phyloP scores from a whole-genome alignment of 2,329 filamentous ascomycete genomes.

The Aureobasidium mangrovei region DNA sequence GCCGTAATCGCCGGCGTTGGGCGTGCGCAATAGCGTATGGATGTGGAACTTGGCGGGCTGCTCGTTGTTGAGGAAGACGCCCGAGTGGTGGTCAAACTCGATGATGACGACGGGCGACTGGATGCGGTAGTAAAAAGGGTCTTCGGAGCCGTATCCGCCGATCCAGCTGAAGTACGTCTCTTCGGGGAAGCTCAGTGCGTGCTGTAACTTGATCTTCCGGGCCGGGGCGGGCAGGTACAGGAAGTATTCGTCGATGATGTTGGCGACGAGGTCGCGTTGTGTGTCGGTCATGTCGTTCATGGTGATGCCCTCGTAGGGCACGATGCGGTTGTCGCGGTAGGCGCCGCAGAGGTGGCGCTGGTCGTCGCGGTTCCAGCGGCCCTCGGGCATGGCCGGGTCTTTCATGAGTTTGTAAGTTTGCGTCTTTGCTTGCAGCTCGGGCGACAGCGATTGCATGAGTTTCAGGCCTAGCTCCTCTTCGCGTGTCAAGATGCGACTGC shows the following conservation, averaged over 20 bases:
- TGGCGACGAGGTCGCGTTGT: slow-evolving; percentile 46
- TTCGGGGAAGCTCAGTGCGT: slow-evolving; percentile 47
- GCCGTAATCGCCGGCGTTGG: slow-evolving; percentile 71
- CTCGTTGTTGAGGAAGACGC: slow-evolving; percentile 65
- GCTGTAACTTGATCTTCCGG: slow-evolving; percentile 45
- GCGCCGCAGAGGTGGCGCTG: slow-evolving; percentile 71
- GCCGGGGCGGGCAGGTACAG: slow-evolving; percentile 56
- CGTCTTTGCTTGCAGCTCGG: slow-evolving; percentile 40
- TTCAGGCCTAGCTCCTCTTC: slow-evolving; percentile 58
- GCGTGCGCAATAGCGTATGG: slow-evolving; percentile 62
- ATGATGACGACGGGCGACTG: slow-evolving; percentile 66
- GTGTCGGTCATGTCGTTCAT: slow-evolving; percentile 41
- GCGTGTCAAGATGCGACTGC: slow-evolving; percentile 55
- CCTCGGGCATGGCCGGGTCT: slow-evolving; percentile 57
- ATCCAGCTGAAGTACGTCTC: slow-evolving; percentile 80
- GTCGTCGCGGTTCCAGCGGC: slow-evolving; percentile 72
- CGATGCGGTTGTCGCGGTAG: slow-evolving; percentile 66
- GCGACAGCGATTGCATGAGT: slow-evolving; percentile 57
- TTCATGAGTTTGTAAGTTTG: slow-evolving; percentile 52
- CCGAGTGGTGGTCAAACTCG: slow-evolving; percentile 74
- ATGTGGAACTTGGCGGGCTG: slow-evolving; percentile 72
- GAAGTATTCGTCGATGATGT: slow-evolving; percentile 56
- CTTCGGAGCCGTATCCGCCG: slow-evolving; percentile 55
- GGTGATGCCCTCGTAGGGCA: slow-evolving; percentile 60
- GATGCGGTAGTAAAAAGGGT: slow-evolving; percentile 69